Conservation (phyloP, 768 basidiomycete genomes). For the Termitomyces sp. region DNA sequence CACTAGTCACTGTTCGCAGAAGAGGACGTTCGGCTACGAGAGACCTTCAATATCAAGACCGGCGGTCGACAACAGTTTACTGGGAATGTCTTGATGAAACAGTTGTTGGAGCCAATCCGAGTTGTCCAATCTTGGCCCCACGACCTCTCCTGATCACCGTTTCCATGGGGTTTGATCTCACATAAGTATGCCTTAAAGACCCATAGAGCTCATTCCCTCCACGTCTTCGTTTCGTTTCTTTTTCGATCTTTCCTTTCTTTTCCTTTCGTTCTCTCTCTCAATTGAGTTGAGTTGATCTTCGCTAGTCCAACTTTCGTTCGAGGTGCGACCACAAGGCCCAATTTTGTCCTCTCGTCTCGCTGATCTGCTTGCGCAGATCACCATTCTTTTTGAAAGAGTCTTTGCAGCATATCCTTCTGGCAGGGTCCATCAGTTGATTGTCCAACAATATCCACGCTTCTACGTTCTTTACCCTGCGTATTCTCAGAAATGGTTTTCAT, state of each 20-base stretch:
- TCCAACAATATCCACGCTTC: constrained; percentile 41
- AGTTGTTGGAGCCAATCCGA: not conserved
- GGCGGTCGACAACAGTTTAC: not conserved
- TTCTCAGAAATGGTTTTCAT: constrained; percentile 59
- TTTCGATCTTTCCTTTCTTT: constrained; percentile 32
- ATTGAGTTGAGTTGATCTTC: constrained; percentile 66
- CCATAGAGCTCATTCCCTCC: constrained; percentile 9
- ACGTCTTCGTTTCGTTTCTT: constrained; percentile 20
- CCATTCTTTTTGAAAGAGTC: constrained; percentile 70
- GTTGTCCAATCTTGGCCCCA: not conserved
- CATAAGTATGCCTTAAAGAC: constrained; percentile 21
- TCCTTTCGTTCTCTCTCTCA: constrained; percentile 43
- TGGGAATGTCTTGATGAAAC: not conserved
- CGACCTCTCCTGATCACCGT: not conserved
- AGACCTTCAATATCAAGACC: not conserved
- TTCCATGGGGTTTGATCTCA: constrained; percentile 19
- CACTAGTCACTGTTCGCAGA: not conserved
- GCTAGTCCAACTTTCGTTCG: constrained; percentile 51
- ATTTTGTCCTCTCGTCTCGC: not conserved
- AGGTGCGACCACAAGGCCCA: constrained; percentile 31
- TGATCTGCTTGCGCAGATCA: constrained; percentile 38
- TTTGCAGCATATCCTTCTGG: constrained; percentile 54
- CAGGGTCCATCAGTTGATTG: constrained; percentile 48
- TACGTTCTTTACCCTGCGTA: constrained; percentile 36
- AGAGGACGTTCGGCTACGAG: not conserved